Percentiles rank a stretch among this genome's conserved stretches.
These are phyloP conservation scores for Leccinum griseonigrum DNA, from an alignment of 1,284 basidiomycete genomes.

Conservation along the genomic window DNA sequence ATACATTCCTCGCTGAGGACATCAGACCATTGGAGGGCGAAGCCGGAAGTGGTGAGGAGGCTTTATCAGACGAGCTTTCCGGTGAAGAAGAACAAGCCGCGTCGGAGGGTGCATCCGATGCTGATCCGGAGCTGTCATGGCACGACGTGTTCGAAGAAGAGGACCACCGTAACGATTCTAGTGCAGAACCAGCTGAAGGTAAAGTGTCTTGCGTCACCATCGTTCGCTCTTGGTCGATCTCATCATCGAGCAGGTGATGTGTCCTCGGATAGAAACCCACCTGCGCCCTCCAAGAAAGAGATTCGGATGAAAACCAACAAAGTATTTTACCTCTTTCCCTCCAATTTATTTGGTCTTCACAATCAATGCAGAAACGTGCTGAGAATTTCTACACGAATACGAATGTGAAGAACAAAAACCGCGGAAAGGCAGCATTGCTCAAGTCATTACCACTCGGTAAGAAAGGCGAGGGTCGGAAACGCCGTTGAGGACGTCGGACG, in stretches of 20 bases:
- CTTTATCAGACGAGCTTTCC: conserved; percentile 30
- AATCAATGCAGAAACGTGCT: conserved; percentile 66
- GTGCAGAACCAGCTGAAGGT: conserved; percentile 28
- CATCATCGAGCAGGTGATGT: conserved; percentile 23
- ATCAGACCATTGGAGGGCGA: conserved; percentile 58
- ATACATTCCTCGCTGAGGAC: conserved; percentile 74
- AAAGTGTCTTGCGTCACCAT: neutral
- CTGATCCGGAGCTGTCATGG: conserved; percentile 54
- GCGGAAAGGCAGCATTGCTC: conserved; percentile 57
- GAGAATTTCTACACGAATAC: conserved; percentile 87
- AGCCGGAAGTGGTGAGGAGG: conserved; percentile 29
- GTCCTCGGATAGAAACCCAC: conserved; percentile 36
- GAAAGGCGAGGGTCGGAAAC: conserved; percentile 41
- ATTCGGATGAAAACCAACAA: conserved; percentile 90
- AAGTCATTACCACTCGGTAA: conserved; percentile 51
- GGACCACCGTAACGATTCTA: conserved; percentile 24
- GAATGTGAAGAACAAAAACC: conserved; percentile 89
- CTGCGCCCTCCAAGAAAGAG: conserved; percentile 49
- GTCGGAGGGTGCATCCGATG: conserved; percentile 33
- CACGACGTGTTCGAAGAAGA: conserved; percentile 62
- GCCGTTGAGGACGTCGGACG: conserved; percentile 25
- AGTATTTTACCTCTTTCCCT: conserved; percentile 35
- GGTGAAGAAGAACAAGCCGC: conserved; percentile 30
- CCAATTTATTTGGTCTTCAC: conserved; percentile 11
- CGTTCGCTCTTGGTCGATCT: neutral